Conservation (phyloP, 805 yeast genomes). For the Candida andamanensis region DNA sequence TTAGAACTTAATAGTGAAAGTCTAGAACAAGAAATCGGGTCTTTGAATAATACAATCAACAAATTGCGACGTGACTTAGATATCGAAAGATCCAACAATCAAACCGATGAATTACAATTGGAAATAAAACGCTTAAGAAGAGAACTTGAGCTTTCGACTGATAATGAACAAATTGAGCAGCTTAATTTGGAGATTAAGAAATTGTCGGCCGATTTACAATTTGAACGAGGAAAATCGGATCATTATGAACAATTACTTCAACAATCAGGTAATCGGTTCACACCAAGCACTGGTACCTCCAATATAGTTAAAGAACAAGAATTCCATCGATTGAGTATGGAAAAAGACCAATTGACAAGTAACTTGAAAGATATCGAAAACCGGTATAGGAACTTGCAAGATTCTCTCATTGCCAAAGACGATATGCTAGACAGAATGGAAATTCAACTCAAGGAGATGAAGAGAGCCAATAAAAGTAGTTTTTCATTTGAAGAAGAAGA, state of each 20-base stretch:
- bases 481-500: conserved; percentile 28
- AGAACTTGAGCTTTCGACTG: conserved; percentile 7
- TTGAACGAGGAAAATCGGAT: conserved; percentile 4
- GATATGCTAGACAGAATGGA: conserved; percentile 28
- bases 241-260: not conserved
- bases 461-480: conserved; percentile 17
- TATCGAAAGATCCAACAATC: conserved; percentile 17
- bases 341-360: conserved; percentile 20
- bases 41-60: conserved; percentile 30
- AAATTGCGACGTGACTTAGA: conserved; percentile 34
- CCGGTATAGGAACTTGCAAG: conserved; percentile 10
- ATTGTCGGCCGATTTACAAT: conserved; percentile 7
- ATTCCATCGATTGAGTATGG: conserved; percentile 4
- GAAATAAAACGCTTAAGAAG: conserved; percentile 10
- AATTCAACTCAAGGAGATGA: conserved; percentile 26
- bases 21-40: conserved; percentile 24
- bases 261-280: not conserved
- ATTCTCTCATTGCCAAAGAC: conserved; percentile 31
- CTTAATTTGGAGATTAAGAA: conserved; percentile 7
- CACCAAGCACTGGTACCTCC: conserved; percentile 4
- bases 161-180: conserved; percentile 7
- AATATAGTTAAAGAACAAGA: conserved; percentile 4
- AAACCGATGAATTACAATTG: conserved; percentile 7
- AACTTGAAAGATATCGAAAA: conserved; percentile 19
- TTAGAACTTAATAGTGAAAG: conserved; percentile 19